These are phyloP conservation scores for Takashimella koratensis DNA, from an alignment of 1,284 basidiomycete species.

Conservation along the genomic window DNA sequence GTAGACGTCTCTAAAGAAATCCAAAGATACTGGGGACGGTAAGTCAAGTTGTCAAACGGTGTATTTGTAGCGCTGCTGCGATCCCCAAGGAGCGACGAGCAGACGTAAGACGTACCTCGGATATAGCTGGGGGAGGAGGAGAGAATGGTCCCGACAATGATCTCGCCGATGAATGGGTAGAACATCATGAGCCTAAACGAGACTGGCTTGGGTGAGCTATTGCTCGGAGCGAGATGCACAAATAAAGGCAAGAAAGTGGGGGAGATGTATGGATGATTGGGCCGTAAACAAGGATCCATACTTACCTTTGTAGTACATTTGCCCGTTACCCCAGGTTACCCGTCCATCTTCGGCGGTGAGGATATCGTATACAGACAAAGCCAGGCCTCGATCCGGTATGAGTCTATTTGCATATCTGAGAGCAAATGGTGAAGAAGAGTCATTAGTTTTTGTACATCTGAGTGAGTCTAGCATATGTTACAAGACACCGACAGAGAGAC, in stretches of 20 bases:
- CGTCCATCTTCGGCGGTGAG: constrained; percentile 83
- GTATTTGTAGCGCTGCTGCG: neutral
- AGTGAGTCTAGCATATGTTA: too few species aligned
- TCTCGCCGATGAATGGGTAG: constrained; percentile 84
- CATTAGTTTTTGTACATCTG: too few species aligned
- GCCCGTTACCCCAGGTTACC: constrained; percentile 90
- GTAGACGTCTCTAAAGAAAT: constrained; percentile 94
- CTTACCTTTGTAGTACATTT: constrained; percentile 87
- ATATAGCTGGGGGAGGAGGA: constrained; percentile 79
- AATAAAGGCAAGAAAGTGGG: neutral
- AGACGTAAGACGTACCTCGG: constrained; percentile 57
- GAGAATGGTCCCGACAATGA: constrained; percentile 82
- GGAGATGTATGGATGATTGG: neutral
- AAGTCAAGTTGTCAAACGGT: constrained; percentile 3
- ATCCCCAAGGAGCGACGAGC: neutral
- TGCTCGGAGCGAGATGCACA: neutral
- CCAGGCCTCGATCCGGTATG: constrained; percentile 86
- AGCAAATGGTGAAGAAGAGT: too few species aligned
- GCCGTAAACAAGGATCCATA: constrained; percentile 2
- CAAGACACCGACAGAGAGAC: too few species aligned
- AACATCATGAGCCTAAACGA: constrained; percentile 87
- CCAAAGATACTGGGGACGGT: constrained; percentile 64
- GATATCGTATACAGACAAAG: constrained; percentile 83
- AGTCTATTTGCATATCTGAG: constrained; percentile 87
- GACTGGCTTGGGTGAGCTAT: constrained; percentile 55